Base-by-base conservation (phyloP, 345 rosid species). In the Eucalyptus cloeziana region DNA sequence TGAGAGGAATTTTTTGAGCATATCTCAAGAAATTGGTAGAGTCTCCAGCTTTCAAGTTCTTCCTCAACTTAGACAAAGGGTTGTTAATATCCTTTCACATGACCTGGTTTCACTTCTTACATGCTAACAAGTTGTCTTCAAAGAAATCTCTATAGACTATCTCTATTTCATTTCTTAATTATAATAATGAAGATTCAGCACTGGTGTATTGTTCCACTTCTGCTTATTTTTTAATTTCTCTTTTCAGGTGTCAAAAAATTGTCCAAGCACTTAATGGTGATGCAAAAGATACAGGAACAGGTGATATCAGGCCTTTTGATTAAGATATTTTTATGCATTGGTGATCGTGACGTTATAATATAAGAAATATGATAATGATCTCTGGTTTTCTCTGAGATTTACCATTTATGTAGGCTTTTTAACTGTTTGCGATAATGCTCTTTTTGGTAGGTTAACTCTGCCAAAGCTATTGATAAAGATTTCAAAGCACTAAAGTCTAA, bases 391-490 rank as follows among this genome's bases (percentile, higher is more conserved):
- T 90, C 67, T 88, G 27, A 40, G 86, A 88, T 45, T 85, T 7
- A 45, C 85, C 85, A 40, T 76, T 76, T 37, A 21, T 76, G 83
- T 40, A 76, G 44, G 43, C 40, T 27, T 44, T 49, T 40, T 71
- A 51, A 33, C 83, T 51, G 40, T 33, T 64, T 31, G 49, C 1
- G 31, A n/a, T 7, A 40, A 49, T 71, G 10, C 86, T 33, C 89
- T 86, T 76, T 90, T 33, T 76, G 85, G 88, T 86, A 97, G 99
- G 94, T 93, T 87, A 94, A 95, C 76, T 93, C 97, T 87, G 96
- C 96, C 21, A 98, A 98, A 94, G 89, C 99, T 52, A 93, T 94
- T 69, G 99, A 97, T 92, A 95, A 94, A 89, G 99, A 98, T 67
- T 89, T 90, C 51, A 98, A 96, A 92, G 92, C 94, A 69, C 90